Evolutionary conservation across 495 filamentous ascomycete genomes (phyloP), one percentile per base, ranked within the genome.

Genomic region (Cryomyces minteri): DNA sequence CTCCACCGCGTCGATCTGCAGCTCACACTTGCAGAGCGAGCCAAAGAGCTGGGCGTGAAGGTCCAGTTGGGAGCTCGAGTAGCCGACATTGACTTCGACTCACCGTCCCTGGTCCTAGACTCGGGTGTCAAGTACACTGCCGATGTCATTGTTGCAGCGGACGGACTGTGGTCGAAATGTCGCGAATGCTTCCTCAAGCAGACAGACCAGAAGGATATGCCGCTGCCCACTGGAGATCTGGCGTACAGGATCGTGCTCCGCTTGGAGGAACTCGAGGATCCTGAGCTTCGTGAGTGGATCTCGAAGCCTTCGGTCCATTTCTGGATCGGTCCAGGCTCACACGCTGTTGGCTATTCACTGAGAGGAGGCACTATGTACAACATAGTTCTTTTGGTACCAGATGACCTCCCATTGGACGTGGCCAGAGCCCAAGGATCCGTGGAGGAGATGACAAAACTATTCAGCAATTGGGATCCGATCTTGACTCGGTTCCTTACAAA

Each of bases 321-420:
- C 52, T 86, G 82, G 82, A 54, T 82, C 30, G 80, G 82, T 0
- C 77, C 79, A 0, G 64, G 67, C 10, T 63, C 70, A 6, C 77
- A 82, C 57, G 76, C 66, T 4, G 79, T 82, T 1, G 73, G 69
- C 10, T 84, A 83, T 51, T 71, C 74, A 3, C 47, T 84, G 4
- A 63, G 71, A 5, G 71, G 69, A 2, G 77, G 79, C 0, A 53
- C 68, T 29, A 63, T 79, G 58, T 76, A 74, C 48, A 84, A 84
- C 49, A 70, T 84, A 46, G 80, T 83, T 0, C 57, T 84, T 2
- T 52, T 84, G 9, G 73, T 77, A 14, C 81, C 81, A 1, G 81
- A 86, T 53, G 72, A 79, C 51, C 61, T 84, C 43, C 78, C 77
- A 0, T 60, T 62, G 4, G 67, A 68, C 11, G 62, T 77, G 5